Percentiles rank a stretch among this genome's conserved stretches.
These are phyloP conservation scores for Paracorniculantispora psalliotae DNA, from an alignment of 2,329 filamentous ascomycete species.

Conservation along the genomic window DNA sequence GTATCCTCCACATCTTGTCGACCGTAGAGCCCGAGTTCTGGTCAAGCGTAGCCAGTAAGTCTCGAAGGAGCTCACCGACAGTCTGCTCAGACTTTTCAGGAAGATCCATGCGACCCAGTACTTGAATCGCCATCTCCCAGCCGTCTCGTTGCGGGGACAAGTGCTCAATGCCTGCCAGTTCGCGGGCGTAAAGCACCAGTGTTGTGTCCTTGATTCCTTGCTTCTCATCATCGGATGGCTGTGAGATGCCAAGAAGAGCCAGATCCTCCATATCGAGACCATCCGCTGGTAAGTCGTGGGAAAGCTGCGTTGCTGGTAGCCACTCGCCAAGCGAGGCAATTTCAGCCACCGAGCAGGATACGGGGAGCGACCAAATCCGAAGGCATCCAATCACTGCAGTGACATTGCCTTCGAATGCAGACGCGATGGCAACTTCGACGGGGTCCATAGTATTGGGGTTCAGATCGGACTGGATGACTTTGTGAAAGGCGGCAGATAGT, in stretches of 20 bases:
- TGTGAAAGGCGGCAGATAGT: constrained; percentile 65
- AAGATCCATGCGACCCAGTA: constrained; percentile 77
- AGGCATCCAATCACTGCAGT: constrained; percentile 71
- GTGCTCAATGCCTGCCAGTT: constrained; percentile 53
- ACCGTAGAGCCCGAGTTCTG: constrained; percentile 67
- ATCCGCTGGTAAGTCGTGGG: constrained; percentile 50
- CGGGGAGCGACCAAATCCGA: constrained; percentile 72
- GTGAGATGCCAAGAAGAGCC: constrained; percentile 69
- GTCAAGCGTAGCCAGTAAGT: constrained; percentile 56
- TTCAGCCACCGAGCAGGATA: constrained; percentile 76
- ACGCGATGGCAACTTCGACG: constrained; percentile 77
- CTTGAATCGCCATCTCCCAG: constrained; percentile 84
- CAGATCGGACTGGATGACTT: constrained; percentile 65
- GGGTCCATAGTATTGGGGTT: constrained; percentile 70
- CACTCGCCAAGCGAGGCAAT: constrained; percentile 79
- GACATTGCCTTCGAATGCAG: constrained; percentile 75
- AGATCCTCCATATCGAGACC: constrained; percentile 79
- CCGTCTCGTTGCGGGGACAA: constrained; percentile 56
- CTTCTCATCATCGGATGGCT: constrained; percentile 52
- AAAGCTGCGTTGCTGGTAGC: constrained; percentile 50
- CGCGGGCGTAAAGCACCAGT: constrained; percentile 69
- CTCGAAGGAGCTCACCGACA: constrained; percentile 65
- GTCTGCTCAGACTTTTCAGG: constrained; percentile 64
- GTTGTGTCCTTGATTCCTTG: constrained; percentile 74
- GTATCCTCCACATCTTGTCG: constrained; percentile 74